Base-by-base conservation (phyloP, 2,329 filamentous ascomycete species). In the Penicillium olsonii region DNA sequence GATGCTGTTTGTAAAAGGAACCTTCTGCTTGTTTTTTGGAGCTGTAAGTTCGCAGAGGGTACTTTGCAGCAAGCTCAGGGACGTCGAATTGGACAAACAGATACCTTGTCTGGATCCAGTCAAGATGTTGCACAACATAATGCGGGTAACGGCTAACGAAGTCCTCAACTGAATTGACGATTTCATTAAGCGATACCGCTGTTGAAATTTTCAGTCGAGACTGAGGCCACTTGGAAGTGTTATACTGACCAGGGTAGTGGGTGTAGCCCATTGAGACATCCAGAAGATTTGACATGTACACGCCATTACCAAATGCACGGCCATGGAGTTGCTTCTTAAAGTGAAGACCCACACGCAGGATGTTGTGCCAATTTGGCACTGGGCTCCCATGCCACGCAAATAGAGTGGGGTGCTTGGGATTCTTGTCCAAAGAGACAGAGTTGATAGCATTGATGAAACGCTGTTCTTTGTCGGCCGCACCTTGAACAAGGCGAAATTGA, bases 101-200 rank as follows among this genome's bases (percentile, higher is more conserved):
- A 68, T 95, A 96, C 37, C 91, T 82, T 20, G 90, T 91, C 63
- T 95, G 90, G 51, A 95, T 91, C 92, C 92, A 96, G 62, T 95
- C 87, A 9, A 87, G 73, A 37, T 90, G 77, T 20, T 81, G 67
- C 1, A 96, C 84, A 8, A 96, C 92, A 39, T 88, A 84, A 70
- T 85, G 83, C 0, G 86, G 86, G 0, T 0, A 55, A 0, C 8
- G 60, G 53, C 74, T 79, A 5, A 78, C 68, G 61, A 88, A 96
- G 37, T 85, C 63, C 0, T 67, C 42, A 0, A 90, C 84, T 0
- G 78, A 77, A 64, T 96, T 96, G 62, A 95, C 84, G 37, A 96
- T 84, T 66, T 96, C 92, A 61, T 92, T 94, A 38, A 96, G 73
- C 26, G 88, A 88, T 37, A 96, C 72, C 0, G 86, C 86, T 1